Conservation (phyloP, 495 filamentous ascomycete genomes). For the Choiromyces venosus region DNA sequence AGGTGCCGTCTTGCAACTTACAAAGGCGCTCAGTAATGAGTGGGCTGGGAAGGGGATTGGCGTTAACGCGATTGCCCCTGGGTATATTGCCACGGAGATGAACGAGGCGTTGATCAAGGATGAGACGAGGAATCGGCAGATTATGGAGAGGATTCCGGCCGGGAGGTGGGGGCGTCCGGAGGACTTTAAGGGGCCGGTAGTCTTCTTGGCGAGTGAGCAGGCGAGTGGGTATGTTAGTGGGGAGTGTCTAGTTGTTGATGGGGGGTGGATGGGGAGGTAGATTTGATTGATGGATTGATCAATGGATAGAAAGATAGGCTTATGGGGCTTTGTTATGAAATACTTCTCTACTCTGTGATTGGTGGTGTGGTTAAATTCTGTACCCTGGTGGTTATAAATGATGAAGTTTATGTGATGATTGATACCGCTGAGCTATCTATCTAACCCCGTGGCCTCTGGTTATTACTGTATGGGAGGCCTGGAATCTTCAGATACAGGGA, state of each 20-base stretch:
- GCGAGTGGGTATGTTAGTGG: slow-evolving; percentile 78
- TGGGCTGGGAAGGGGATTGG: slow-evolving; percentile 74
- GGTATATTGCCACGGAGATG: slow-evolving; percentile 80
- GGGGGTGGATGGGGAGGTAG: slow-evolving; percentile 88
- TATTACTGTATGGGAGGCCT: neutral
- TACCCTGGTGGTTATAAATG: neutral
- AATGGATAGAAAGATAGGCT: too few species aligned
- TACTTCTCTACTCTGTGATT: neutral
- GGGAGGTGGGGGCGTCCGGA: slow-evolving; percentile 81
- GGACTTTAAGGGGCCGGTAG: slow-evolving; percentile 79
- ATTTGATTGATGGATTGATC: neutral
- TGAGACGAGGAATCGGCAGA: slow-evolving; percentile 59
- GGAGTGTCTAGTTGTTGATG: slow-evolving; percentile 76
- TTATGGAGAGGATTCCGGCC: slow-evolving; percentile 76
- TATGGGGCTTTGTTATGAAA: neutral
- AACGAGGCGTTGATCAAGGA: slow-evolving; percentile 77
- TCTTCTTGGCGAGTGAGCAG: slow-evolving; percentile 65
- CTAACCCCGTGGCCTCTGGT: neutral
- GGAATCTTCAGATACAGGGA: neutral
- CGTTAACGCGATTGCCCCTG: slow-evolving; percentile 73
- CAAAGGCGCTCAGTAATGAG: slow-evolving; percentile 81
- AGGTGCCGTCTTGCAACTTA: slow-evolving; percentile 78
- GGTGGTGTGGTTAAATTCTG: neutral
- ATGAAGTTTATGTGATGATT: neutral
- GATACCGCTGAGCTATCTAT: neutral